Percentiles rank a stretch among this genome's conserved stretches.
These are phyloP conservation scores for Austroboletus eburneus DNA, from an alignment of 768 basidiomycete species.

Conservation along the genomic window DNA sequence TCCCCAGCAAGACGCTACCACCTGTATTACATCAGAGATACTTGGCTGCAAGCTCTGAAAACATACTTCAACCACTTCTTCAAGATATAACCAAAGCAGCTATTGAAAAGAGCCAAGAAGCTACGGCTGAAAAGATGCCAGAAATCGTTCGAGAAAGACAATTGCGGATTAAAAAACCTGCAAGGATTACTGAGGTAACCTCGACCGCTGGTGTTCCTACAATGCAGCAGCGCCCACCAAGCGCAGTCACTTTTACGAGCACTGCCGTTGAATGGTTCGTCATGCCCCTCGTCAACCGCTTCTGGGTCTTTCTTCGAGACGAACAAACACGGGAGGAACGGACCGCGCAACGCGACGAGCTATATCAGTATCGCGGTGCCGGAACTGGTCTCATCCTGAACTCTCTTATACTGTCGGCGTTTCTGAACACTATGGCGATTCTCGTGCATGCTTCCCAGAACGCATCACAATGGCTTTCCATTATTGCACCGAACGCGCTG, in stretches of 20 bases:
- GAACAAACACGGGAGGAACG: constrained; percentile 73
- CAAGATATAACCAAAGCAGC: constrained; percentile 59
- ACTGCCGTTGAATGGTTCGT: constrained; percentile 88
- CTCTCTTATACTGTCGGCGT: constrained; percentile 70
- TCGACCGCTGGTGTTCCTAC: constrained; percentile 8
- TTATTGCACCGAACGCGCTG: constrained; percentile 77
- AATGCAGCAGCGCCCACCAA: constrained; percentile 4
- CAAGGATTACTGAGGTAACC: constrained; percentile 43
- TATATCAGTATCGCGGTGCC: constrained; percentile 60
- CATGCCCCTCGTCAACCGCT: constrained; percentile 85
- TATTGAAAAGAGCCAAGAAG: constrained; percentile 57
- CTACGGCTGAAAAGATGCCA: constrained; percentile 52
- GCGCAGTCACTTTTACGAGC: constrained; percentile 47
- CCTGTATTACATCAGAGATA: constrained; percentile 67
- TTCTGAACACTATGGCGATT: constrained; percentile 70
- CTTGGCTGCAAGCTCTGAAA: constrained; percentile 38
- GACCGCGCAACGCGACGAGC: constrained; percentile 50
- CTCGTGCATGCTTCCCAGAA: constrained; percentile 81
- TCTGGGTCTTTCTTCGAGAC: constrained; percentile 91
- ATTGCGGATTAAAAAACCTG: constrained; percentile 55
- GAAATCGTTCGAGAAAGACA: constrained; percentile 69
- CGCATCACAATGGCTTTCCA: constrained; percentile 73
- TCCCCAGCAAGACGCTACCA: constrained; percentile 83
- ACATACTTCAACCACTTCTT: constrained; percentile 51
- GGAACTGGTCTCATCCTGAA: constrained; percentile 83